A percentile compares a stretch with the other conserved stretches of the same genome.
These are phyloP conservation scores for Leccinum cinnamomeum DNA, from an alignment of 1,284 basidiomycete species.

Conservation along the genomic window DNA sequence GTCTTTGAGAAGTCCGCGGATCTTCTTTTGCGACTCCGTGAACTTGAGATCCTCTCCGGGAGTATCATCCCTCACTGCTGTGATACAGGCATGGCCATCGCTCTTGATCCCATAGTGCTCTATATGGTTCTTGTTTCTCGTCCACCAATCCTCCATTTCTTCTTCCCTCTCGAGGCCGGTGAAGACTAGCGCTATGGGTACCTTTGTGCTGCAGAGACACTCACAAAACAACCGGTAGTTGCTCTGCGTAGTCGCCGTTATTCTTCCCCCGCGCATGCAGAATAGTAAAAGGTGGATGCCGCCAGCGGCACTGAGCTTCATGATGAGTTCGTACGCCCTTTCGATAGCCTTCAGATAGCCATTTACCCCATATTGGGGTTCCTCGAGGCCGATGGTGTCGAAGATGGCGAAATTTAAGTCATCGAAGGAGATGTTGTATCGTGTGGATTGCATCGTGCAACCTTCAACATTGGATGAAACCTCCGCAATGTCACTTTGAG, in stretches of 20 bases:
- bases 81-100: slow-evolving; percentile 40
- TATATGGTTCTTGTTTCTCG: slow-evolving; percentile 35
- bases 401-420: slow-evolving; percentile 30
- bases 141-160: slow-evolving; percentile 43
- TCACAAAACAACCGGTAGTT: slow-evolving; percentile 41
- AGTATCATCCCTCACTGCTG: slow-evolving; percentile 33
- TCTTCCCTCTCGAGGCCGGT: slow-evolving; percentile 41
- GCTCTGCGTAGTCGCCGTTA: slow-evolving; percentile 35
- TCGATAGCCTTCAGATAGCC: slow-evolving; percentile 35
- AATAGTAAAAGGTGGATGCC: slow-evolving; percentile 43
- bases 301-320: slow-evolving; percentile 28
- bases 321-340: slow-evolving; percentile 37
- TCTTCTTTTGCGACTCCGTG: slow-evolving; percentile 20
- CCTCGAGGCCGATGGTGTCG: slow-evolving; percentile 45
- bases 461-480: slow-evolving; percentile 33
- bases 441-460: slow-evolving; percentile 34
- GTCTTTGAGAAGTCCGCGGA: slow-evolving; percentile 23
- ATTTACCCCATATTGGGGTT: slow-evolving; percentile 34
- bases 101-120: slow-evolving; percentile 34
- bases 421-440: slow-evolving; percentile 25
- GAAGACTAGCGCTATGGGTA: slow-evolving; percentile 41
- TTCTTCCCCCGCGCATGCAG: slow-evolving; percentile 39
- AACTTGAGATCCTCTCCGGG: slow-evolving; percentile 28
- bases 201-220: slow-evolving; percentile 34
- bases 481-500: slow-evolving; percentile 24